A percentile compares a stretch with the other conserved stretches of the same genome.
Conservation (phyloP, 169 alveolate genomes). For the Plasmodium billcollinsi region DNA sequence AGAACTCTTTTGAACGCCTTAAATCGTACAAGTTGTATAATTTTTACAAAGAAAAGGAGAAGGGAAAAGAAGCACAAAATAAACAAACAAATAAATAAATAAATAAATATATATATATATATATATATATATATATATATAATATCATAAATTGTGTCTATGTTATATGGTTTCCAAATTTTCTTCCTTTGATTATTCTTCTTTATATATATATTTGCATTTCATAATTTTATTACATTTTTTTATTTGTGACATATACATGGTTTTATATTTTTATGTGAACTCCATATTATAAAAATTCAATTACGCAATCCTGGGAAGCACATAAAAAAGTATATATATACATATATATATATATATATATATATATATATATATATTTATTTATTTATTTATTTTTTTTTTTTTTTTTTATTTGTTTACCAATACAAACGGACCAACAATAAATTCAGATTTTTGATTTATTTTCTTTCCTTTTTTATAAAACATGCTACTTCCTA, state of each 20-base stretch:
- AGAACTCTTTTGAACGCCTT: conserved; percentile 26
- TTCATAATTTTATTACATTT: too few relatives aligned
- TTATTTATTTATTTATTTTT: not conserved
- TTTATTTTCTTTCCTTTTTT: conserved; percentile 1
- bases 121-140: not conserved
- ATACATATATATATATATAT: not conserved
- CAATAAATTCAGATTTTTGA: conserved; percentile 32
- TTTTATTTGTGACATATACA: too few relatives aligned
- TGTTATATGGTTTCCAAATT: too few relatives aligned
- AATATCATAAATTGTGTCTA: too few relatives aligned
- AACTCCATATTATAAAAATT: not conserved
- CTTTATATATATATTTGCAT: too few relatives aligned
- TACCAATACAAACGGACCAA: conserved; percentile 72
- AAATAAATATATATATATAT: not conserved
- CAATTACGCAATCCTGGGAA: conserved; percentile 13
- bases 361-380: not conserved
- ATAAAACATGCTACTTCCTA: not conserved
- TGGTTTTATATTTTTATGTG: too few relatives aligned
- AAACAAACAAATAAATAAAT: not conserved
- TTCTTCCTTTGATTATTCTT: too few relatives aligned
- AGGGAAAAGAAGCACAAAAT: not conserved
- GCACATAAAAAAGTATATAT: conserved; percentile 4
- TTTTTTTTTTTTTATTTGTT: not conserved
- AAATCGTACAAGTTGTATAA: conserved; percentile 37
- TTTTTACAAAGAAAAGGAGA: conserved; percentile 26